phyloP scores from a whole-genome alignment of 345 rosid genomes.

The Eucalyptus albens region DNA sequence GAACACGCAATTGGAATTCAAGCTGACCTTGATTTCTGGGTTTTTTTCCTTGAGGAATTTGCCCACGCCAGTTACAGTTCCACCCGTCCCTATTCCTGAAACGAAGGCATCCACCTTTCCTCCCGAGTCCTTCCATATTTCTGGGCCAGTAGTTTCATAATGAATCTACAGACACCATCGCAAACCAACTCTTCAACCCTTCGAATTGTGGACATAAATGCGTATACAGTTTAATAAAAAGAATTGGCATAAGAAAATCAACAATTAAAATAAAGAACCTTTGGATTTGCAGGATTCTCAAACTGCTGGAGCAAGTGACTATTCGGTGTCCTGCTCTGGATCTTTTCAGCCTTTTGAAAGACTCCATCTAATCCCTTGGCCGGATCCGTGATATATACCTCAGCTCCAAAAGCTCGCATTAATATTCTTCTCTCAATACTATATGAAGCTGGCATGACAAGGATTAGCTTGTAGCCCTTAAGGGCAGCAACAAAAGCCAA shows the following conservation, averaged over 20 bases:
- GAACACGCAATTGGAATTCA: background rate
- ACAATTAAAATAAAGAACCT: slow-evolving; percentile 16
- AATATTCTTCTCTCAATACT: slow-evolving; percentile 59
- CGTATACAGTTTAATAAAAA: background rate
- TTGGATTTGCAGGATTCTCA: slow-evolving; percentile 61
- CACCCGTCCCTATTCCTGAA: slow-evolving; percentile 42
- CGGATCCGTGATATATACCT: slow-evolving; percentile 37
- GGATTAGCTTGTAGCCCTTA: slow-evolving; percentile 49
- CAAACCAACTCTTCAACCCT: background rate
- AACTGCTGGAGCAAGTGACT: slow-evolving; percentile 33
- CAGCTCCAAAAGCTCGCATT: slow-evolving; percentile 67
- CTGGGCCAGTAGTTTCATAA: too few relatives aligned
- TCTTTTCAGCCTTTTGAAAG: slow-evolving; percentile 36
- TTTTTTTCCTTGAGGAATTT: slow-evolving; percentile 57
- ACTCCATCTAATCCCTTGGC: slow-evolving; percentile 26
- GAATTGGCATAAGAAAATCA: background rate
- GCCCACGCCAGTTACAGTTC: slow-evolving; percentile 51
- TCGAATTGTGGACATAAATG: background rate
- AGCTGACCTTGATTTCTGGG: slow-evolving; percentile 36
- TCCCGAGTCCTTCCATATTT: too few relatives aligned
- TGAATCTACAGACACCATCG: too few relatives aligned
- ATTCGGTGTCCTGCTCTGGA: slow-evolving; percentile 40
- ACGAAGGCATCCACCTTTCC: slow-evolving; percentile 31
- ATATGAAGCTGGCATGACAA: slow-evolving; percentile 40
- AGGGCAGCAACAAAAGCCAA: slow-evolving; percentile 56